Conservation (phyloP, 257 asterid species). For the Capsicum rhomboideum region DNA sequence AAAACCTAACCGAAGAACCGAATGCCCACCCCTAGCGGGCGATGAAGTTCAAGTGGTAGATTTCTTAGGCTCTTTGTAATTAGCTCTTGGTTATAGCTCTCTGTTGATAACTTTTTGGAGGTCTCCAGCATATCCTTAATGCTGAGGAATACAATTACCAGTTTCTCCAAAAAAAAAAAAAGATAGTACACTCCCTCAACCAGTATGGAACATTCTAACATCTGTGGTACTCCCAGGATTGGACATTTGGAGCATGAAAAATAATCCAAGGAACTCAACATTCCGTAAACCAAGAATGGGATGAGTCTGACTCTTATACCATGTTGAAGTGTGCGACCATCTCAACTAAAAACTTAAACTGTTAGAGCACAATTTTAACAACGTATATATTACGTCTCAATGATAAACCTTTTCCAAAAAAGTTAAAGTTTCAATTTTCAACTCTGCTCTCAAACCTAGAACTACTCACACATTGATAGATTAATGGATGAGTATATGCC, state of each 20-base stretch:
- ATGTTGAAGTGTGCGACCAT: not conserved
- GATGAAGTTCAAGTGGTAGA: too few relatives aligned
- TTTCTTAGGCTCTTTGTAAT: too few relatives aligned
- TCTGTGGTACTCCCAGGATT: not conserved
- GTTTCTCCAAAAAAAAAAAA: too few relatives aligned
- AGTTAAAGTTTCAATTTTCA: not conserved
- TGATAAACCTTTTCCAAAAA: not conserved
- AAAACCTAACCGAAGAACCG: too few relatives aligned
- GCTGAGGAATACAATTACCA: too few relatives aligned
- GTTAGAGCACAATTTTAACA: not conserved
- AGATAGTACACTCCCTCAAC: not conserved
- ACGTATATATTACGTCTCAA: not conserved
- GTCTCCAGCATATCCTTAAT: too few relatives aligned
- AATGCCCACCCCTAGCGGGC: too few relatives aligned
- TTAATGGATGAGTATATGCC: not conserved
- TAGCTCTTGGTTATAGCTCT: too few relatives aligned
- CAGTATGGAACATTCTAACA: not conserved
- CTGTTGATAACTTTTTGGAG: too few relatives aligned
- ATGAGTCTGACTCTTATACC: not conserved
- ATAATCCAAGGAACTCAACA: not conserved
- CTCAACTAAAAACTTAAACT: not conserved
- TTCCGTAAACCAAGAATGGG: not conserved
- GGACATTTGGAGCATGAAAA: not conserved
- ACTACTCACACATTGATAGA: not conserved
- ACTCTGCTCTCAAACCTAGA: not conserved